Base-by-base conservation (phyloP, 176 grass and related monocot species). In the Eleusine indica region DNA sequence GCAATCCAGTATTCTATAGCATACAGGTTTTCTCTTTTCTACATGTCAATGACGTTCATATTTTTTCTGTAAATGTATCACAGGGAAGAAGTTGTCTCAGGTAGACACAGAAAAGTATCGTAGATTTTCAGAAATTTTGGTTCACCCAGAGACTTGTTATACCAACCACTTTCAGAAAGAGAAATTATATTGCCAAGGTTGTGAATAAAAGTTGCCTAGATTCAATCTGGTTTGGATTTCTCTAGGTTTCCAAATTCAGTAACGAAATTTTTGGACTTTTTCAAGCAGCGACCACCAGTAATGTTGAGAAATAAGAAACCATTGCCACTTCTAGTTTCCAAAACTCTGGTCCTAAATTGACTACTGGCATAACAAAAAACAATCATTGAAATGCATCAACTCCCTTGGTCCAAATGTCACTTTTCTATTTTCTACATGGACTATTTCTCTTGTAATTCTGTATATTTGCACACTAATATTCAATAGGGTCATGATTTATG, bases 1-100 rank as follows among this genome's bases (percentile, higher is more conserved):
- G n/a, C 40, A 58, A 86, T 78, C 16, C 39, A 78, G 5, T 28
- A 25, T 73, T 43, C 28, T 40, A 42, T 2, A 61, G n/a, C 16
- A 73, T 86, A 41, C 67, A 82, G 35, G 67, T 58, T 67, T 77
- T 35, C 44, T 14, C 64, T 38, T 60, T 69, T 78, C 63, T 78
- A 67, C 66, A 90, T 15, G 48, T 60, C 7, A 67, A 11, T 3
- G 1, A 12, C 38, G 38, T 60, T 67, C 49, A 70, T 4, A 7
- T 82, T 13, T 58, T 63, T 43, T 3, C 46, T 81, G 53, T 84
- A 89, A 40, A 49, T 19, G 49, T 62, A 39, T 38, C 69, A 80
- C 17, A 81, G 41, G 22, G 44, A 84, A 85, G 4, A 74, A 47
- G 12, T 15, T 85, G 19, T 70, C 35, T 54, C n/a, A 84, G 42